These are phyloP conservation scores for Neoboletus subvelutipes DNA, from an alignment of 768 basidiomycete species.

Conservation along the genomic window DNA sequence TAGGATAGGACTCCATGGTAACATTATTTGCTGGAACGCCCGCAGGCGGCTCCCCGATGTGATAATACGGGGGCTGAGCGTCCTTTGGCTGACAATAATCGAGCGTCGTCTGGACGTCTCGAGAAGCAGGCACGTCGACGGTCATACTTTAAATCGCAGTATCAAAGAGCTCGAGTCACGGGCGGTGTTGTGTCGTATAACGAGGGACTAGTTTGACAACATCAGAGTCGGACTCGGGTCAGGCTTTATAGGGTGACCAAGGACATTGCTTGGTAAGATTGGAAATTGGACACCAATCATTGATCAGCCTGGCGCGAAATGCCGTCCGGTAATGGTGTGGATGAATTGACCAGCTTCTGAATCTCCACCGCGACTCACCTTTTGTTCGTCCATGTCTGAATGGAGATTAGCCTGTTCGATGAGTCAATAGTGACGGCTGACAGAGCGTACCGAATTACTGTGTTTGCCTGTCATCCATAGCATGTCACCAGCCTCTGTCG, in stretches of 20 bases:
- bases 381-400: neutral
- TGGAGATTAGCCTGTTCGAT: too few relatives aligned
- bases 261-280: neutral
- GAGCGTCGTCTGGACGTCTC: slow-evolving; percentile 34
- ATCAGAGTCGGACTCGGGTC: neutral
- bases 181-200: neutral
- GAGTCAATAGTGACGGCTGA: too few relatives aligned
- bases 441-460: too few relatives aligned
- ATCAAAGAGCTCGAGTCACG: neutral
- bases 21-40: slow-evolving; percentile 29
- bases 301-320: too few relatives aligned
- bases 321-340: too few relatives aligned
- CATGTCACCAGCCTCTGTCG: too few relatives aligned
- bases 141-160: slow-evolving; percentile 15
- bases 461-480: too few relatives aligned
- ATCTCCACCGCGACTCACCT: neutral
- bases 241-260: neutral
- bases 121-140: slow-evolving; percentile 24
- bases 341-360: neutral
- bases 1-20: slow-evolving; percentile 2
- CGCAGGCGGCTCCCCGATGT: slow-evolving; percentile 14
- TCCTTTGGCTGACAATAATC: slow-evolving; percentile 25
- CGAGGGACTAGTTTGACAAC: neutral
- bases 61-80: slow-evolving; percentile 31
- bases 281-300: too few relatives aligned